These are phyloP conservation scores for Podaxis rugospora DNA, from an alignment of 768 basidiomycete genomes.

Conservation along the genomic window DNA sequence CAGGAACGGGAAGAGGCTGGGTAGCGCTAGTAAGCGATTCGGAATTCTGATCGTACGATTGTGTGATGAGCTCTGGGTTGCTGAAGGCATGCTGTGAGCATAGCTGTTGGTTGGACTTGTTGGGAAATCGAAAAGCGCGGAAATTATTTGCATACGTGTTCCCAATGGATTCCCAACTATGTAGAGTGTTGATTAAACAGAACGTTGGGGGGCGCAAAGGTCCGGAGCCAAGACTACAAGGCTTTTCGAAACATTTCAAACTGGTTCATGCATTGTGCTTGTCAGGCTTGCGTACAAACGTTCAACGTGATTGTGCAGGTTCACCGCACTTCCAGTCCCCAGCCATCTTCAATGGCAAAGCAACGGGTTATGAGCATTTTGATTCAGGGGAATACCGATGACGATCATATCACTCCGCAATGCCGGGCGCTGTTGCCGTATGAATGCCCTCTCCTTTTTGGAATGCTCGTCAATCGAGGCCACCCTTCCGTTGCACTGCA, in stretches of 20 bases:
- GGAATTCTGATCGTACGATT: not conserved
- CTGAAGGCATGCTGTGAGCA: not conserved
- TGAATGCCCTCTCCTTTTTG: not conserved
- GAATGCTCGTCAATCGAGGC: not conserved
- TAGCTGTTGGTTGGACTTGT: not conserved
- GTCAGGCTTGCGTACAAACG: not conserved
- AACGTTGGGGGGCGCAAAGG: not conserved
- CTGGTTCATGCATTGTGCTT: not conserved
- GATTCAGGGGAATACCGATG: not conserved
- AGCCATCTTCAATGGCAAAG: not conserved
- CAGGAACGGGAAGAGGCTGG: not conserved
- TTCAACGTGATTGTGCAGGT: not conserved
- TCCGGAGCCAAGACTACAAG: not conserved
- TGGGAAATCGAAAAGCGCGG: not conserved
- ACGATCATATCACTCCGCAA: not conserved
- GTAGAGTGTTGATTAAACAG: not conserved
- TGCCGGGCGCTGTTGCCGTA: not conserved
- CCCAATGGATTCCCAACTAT: not conserved
- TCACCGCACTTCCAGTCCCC: not conserved
- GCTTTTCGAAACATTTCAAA: not conserved
- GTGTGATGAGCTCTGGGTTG: not conserved
- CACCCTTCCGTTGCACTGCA: conserved; percentile 4
- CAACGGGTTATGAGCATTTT: not conserved
- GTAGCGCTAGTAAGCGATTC: not conserved
- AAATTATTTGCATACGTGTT: not conserved